phyloP scores from a whole-genome alignment of 371 early-diverging fungal genomes.

The Rhizomucor miehei region DNA sequence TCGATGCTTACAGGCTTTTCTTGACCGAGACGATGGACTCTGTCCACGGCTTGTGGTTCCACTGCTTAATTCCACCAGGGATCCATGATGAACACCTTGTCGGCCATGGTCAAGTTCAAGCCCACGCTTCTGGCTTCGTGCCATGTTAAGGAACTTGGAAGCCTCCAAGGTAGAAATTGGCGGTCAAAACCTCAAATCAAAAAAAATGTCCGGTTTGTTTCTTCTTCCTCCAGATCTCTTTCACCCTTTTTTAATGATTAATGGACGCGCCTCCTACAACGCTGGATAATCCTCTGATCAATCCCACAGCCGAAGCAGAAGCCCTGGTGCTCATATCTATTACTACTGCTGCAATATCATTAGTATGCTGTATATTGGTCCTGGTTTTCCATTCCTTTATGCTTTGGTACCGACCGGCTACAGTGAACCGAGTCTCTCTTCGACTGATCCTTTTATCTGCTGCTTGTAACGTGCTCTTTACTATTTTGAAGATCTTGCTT shows the following conservation, averaged over 20 bases:
- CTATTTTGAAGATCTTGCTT: conserved; percentile 9
- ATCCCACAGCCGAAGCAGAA: background rate
- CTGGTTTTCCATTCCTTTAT: conserved; percentile 18
- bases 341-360: conserved; percentile 7
- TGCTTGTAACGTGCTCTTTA: conserved; percentile 20
- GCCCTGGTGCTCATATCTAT: background rate
- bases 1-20: conserved; percentile 37
- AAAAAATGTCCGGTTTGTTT: too few relatives aligned
- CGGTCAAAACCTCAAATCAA: too few relatives aligned
- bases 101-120: conserved; percentile 81
- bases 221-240: too few relatives aligned
- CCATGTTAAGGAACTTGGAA: too few relatives aligned
- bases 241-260: too few relatives aligned
- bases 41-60: conserved; percentile 85
- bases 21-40: conserved; percentile 86
- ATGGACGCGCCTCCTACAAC: too few relatives aligned
- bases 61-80: conserved; percentile 85
- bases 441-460: conserved; percentile 29
- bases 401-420: conserved; percentile 16
- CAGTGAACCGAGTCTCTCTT: conserved; percentile 32
- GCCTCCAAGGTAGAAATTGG: too few relatives aligned
- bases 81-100: conserved; percentile 73
- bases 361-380: conserved; percentile 13
- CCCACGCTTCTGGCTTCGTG: too few relatives aligned
- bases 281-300: too few relatives aligned